Base-by-base conservation (phyloP, 2,329 filamentous ascomycete genomes). In the Aspergillus alliaceus region DNA sequence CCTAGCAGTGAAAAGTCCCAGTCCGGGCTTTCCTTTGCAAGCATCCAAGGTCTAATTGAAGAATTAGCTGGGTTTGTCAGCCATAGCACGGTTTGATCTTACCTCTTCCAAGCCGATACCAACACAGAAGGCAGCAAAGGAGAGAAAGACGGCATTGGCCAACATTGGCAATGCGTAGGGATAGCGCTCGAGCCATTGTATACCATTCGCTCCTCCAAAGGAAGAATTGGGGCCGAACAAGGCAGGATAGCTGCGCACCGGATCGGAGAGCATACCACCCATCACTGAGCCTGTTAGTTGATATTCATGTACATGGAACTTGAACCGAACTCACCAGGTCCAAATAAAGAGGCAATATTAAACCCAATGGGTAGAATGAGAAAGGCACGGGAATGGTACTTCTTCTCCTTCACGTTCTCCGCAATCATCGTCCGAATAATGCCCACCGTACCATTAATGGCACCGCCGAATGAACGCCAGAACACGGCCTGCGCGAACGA, bases 341-440 rank as follows among this genome's bases (percentile, higher is more conserved):
- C 76, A 53, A 85, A 77, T 55, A 86, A 80, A 47, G 84, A 79
- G 9, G 84, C 84, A 22, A 86, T 77, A 64, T 90, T 90, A 72
- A 89, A 87, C 5, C 86, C 87, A 78, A 91, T 86, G 0, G 84
- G 83, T 50, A 86, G 62, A 24, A 87, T 77, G 59, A 86, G 70
- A 59, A 86, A 87, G 1, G 84, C 84, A 46, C 82, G 73, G 9
- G 75, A 77, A 59, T 79, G 76, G 54, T 75, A 88, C 72, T 82
- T 88, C 74, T 88, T 89, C 72, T 90, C 88, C 61, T 82, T 80
- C 18, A 91, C 85, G 50, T 88, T 86, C 71, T 91, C 89, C 2
- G 83, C 84, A 47, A 90, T 88, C 81, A 89, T 87, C 2, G 87
- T 90, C 60, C 88, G 78, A 79, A 90, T 87, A 12, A 90, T 87